Conservation (phyloP, 2,329 filamentous ascomycete species). For the Coniochaeta sp. region DNA sequence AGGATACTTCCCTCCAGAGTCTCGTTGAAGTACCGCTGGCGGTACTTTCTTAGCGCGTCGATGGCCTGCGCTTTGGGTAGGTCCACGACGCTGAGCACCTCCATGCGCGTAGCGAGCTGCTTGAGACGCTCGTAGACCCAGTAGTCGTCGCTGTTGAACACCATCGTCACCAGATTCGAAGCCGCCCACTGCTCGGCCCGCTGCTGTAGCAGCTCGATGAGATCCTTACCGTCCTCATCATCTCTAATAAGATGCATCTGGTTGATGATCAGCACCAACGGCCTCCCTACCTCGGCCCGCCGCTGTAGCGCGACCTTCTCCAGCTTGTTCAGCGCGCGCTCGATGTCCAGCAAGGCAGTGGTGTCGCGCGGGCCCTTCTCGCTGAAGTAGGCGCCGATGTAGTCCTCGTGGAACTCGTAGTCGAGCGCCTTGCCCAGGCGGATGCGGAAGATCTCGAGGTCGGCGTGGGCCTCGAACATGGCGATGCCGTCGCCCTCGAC, state of each 20-base stretch:
- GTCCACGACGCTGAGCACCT: constrained; percentile 80
- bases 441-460: constrained; percentile 90
- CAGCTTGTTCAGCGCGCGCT: constrained; percentile 93
- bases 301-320: constrained; percentile 85
- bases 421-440: constrained; percentile 89
- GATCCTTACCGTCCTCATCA: constrained; percentile 84
- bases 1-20: constrained; percentile 46
- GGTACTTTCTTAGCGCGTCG: constrained; percentile 69
- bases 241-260: constrained; percentile 86
- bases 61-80: constrained; percentile 73
- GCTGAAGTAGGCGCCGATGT: constrained; percentile 92
- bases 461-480: constrained; percentile 95
- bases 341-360: constrained; percentile 87
- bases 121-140: constrained; percentile 97
- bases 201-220: constrained; percentile 92
- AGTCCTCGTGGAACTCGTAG: constrained; percentile 96
- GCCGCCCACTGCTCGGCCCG: constrained; percentile 96
- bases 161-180: constrained; percentile 78
- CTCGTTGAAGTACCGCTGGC: constrained; percentile 70
- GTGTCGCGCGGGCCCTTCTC: constrained; percentile 89
- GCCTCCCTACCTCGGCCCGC: constrained; percentile 53
- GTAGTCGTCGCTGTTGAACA: constrained; percentile 96
- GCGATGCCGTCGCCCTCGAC: constrained; percentile 81
- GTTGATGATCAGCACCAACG: constrained; percentile 90
- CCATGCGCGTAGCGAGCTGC: constrained; percentile 88